phyloP scores from a whole-genome alignment of 768 basidiomycete species.

The Leucosporidium creatinivorum region DNA sequence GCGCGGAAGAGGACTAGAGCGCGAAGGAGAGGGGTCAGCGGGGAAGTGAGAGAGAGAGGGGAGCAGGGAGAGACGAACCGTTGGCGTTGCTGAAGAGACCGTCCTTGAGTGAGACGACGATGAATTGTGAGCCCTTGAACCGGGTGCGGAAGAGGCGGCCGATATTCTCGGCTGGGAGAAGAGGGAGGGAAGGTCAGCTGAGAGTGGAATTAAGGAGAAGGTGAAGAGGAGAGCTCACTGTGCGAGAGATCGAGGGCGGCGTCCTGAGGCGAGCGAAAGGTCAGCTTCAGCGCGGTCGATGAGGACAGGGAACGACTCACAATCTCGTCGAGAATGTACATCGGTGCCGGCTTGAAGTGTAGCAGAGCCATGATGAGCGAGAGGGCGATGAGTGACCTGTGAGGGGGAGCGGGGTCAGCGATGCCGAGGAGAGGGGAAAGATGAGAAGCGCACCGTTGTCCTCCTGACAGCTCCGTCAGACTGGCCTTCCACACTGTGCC shows the following conservation, averaged over 20 bases:
- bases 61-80: constrained; percentile 44
- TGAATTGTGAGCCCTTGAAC: constrained; percentile 97
- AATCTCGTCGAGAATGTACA: constrained; percentile 99
- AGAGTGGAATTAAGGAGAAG: too few relatives aligned
- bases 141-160: constrained; percentile 94
- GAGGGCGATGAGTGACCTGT: constrained; percentile 88
- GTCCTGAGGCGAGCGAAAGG: constrained; percentile 45
- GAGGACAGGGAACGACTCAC: background rate
- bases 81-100: constrained; percentile 97
- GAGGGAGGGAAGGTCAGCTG: constrained; percentile 1
- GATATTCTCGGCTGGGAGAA: constrained; percentile 63
- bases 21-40: background rate
- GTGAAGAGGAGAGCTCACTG: constrained; percentile 43
- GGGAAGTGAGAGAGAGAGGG: background rate
- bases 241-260: constrained; percentile 93
- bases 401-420: background rate
- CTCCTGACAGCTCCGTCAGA: constrained; percentile 92
- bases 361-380: constrained; percentile 97
- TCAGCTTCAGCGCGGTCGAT: background rate
- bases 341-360: constrained; percentile 98
- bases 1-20: constrained; percentile 62
- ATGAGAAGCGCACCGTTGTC: constrained; percentile 64
- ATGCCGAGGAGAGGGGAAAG: constrained; percentile 1
- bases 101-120: constrained; percentile 94
- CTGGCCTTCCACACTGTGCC: constrained; percentile 97